Percentiles rank a stretch among this genome's conserved stretches.
Conservation (phyloP, 2,329 filamentous ascomycete genomes). For the Pyrenophora seminiperda region DNA sequence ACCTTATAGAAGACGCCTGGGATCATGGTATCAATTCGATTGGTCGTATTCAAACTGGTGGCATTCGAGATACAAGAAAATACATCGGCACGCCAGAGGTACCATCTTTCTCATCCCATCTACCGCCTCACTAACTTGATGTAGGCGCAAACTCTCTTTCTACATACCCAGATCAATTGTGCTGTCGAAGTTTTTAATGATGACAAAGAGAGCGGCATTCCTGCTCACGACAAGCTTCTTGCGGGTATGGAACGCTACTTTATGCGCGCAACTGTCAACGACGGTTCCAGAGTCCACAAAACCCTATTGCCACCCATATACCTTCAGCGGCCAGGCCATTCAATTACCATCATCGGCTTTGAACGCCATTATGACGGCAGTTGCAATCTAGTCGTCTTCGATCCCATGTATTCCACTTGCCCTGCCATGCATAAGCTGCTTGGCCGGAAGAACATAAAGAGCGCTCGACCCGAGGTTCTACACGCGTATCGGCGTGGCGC, state of each 20-base stretch:
- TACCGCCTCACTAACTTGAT: slow-evolving; percentile 15
- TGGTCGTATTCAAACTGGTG: slow-evolving; percentile 81
- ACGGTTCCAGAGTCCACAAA: slow-evolving; percentile 64
- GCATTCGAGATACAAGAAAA: slow-evolving; percentile 85
- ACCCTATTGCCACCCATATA: slow-evolving; percentile 85
- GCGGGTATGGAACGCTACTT: slow-evolving; percentile 77
- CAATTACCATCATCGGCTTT: slow-evolving; percentile 85
- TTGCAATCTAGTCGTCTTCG: slow-evolving; percentile 79
- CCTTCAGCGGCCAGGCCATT: slow-evolving; percentile 89
- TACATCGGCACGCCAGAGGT: slow-evolving; percentile 95
- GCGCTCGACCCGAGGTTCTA: slow-evolving; percentile 62
- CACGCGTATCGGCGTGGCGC: slow-evolving; percentile 70
- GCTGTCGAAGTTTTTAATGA: slow-evolving; percentile 59
- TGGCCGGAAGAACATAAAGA: slow-evolving; percentile 55
- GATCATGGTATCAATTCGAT: slow-evolving; percentile 78
- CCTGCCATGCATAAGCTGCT: slow-evolving; percentile 64
- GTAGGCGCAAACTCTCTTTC: slow-evolving; percentile 79
- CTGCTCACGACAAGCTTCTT: slow-evolving; percentile 64
- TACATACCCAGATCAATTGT: slow-evolving; percentile 65
- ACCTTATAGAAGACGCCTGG: slow-evolving; percentile 87
- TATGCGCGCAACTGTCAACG: slow-evolving; percentile 55
- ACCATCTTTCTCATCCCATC: slow-evolving; percentile 21
- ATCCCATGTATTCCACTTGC: slow-evolving; percentile 79
- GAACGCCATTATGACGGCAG: slow-evolving; percentile 70
- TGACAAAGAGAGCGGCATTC: slow-evolving; percentile 52